Evolutionary conservation across 306 rosid genomes (phyloP).

Genomic region (Vigna trinervia): DNA sequence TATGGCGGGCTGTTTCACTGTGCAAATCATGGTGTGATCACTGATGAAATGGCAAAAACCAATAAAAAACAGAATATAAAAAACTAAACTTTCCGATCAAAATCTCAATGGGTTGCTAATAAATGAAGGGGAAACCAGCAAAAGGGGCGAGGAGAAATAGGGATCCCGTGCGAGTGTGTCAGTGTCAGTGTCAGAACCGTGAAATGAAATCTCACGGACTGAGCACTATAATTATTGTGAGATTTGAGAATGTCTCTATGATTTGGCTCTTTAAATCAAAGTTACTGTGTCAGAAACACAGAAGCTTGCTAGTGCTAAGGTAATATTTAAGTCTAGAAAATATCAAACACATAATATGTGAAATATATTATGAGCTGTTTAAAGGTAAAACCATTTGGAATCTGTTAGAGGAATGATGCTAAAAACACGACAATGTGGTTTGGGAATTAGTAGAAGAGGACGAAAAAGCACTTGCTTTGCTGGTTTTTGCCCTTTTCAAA

Average conservation of each 20-base stretch:
- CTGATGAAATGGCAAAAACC: background rate
- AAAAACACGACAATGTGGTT: background rate
- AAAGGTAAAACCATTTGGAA: background rate
- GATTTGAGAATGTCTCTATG: conserved; percentile 18
- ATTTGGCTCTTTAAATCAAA: background rate
- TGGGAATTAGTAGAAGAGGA: background rate
- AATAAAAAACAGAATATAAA: conserved; percentile 10
- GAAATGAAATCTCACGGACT: conserved; percentile 39
- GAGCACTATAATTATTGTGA: background rate
- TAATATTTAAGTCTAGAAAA: background rate
- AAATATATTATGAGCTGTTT: too few species aligned
- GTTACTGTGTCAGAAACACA: background rate
- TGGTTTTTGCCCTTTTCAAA: too few species aligned
- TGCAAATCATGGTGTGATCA: conserved; percentile 45
- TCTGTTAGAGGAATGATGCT: background rate
- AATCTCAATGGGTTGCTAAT: conserved; percentile 26
- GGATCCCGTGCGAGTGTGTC: conserved; percentile 29
- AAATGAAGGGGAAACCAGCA: background rate
- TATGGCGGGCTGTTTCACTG: conserved; percentile 44
- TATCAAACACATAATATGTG: too few species aligned
- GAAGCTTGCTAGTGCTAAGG: background rate
- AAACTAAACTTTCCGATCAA: conserved; percentile 35
- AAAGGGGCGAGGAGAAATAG: background rate
- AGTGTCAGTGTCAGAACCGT: conserved; percentile 38
- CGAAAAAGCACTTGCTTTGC: too few species aligned